A percentile compares a stretch with the other conserved stretches of the same genome.
Conservation (phyloP, 2,329 filamentous ascomycete genomes). For the Fusarium drepaniforme region DNA sequence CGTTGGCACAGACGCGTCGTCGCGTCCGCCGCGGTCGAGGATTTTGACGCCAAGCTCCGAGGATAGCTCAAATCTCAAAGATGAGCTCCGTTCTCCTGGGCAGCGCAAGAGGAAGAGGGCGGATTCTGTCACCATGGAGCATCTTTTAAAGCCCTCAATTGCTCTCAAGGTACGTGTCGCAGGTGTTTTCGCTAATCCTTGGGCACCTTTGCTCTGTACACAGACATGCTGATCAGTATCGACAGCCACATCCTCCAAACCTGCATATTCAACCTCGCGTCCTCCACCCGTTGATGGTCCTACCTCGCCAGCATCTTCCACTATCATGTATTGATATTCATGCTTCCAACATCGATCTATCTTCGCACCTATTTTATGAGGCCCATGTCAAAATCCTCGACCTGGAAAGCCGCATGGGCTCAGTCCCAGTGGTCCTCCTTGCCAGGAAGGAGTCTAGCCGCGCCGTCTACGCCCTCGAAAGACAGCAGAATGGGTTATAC, state of each 20-base stretch:
- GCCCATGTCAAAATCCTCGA: conserved; percentile 73
- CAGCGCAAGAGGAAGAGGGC: conserved; percentile 52
- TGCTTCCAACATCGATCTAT: conserved; percentile 62
- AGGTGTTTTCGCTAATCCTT: not conserved
- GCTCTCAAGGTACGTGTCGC: conserved; percentile 61
- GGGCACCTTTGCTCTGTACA: not conserved
- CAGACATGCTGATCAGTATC: conserved; percentile 11
- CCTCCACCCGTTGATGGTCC: conserved; percentile 71
- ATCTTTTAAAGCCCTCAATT: conserved; percentile 65
- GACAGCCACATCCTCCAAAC: conserved; percentile 67
- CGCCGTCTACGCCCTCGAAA: conserved; percentile 73
- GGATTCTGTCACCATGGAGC: conserved; percentile 58
- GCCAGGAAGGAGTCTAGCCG: conserved; percentile 68
- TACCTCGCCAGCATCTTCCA: conserved; percentile 70
- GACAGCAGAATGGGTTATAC: conserved; percentile 71
- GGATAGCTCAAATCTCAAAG: conserved; percentile 52
- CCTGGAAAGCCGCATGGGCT: conserved; percentile 70
- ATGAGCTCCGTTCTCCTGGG: conserved; percentile 46
- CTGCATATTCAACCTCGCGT: conserved; percentile 65
- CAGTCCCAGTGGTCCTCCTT: conserved; percentile 68
- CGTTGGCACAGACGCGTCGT: conserved; percentile 62
- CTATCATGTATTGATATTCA: conserved; percentile 72
- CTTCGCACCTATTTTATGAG: conserved; percentile 69
- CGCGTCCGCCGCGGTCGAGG: conserved; percentile 58
- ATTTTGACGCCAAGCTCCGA: conserved; percentile 57